Conservation (phyloP, 805 yeast species). For the Metschnikowia koreensis region DNA sequence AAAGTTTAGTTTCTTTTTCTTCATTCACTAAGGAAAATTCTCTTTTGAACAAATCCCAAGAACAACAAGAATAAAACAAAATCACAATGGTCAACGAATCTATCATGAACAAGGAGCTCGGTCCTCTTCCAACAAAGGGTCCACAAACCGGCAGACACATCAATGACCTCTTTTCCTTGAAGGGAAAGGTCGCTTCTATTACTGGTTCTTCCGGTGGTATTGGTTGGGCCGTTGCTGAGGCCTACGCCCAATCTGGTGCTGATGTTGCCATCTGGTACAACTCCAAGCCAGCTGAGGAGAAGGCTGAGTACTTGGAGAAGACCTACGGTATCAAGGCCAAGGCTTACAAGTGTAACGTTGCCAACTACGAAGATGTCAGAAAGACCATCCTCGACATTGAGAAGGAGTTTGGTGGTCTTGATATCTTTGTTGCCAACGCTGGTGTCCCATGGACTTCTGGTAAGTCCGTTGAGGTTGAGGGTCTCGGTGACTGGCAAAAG, state of each 20-base stretch:
- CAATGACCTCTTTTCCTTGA: conserved; percentile 69
- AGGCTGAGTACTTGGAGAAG: conserved; percentile 41
- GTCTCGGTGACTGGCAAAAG: conserved; percentile 34
- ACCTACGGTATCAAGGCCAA: conserved; percentile 60
- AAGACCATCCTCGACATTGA: conserved; percentile 49
- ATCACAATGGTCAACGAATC: conserved; percentile 16
- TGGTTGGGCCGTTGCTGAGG: conserved; percentile 79
- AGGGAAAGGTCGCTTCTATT: conserved; percentile 78
- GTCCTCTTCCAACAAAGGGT: conserved; percentile 39
- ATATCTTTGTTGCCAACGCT: conserved; percentile 88
- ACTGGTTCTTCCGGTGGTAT: conserved; percentile 88
- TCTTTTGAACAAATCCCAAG: not conserved
- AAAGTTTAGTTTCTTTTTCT: not conserved
- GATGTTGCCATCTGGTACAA: conserved; percentile 66
- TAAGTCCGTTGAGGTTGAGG: conserved; percentile 33
- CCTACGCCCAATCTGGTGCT: conserved; percentile 85
- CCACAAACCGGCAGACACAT: conserved; percentile 54
- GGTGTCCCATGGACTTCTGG: conserved; percentile 75
- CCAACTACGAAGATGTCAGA: conserved; percentile 49
- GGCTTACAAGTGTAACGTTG: conserved; percentile 65
- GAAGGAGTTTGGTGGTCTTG: conserved; percentile 75
- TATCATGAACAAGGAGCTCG: conserved; percentile 34
- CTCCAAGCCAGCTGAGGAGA: conserved; percentile 60
- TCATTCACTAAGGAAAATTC: not conserved
- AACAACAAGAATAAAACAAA: not conserved